phyloP scores from a whole-genome alignment of 805 yeast genomes.

The Kuraishia floccosa region DNA sequence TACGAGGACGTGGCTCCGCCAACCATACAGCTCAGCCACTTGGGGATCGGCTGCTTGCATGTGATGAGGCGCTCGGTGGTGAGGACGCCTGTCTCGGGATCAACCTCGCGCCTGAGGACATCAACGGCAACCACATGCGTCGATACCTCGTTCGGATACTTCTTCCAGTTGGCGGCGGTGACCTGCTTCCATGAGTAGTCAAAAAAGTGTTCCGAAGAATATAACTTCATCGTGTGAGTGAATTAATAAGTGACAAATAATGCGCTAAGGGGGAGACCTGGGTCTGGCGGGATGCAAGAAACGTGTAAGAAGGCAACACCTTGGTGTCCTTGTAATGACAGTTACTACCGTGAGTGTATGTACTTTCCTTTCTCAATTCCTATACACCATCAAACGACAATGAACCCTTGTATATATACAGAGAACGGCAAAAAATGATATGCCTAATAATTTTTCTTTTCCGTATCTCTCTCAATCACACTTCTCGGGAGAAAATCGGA shows the following conservation, averaged over 20 bases:
- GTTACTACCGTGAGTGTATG: too few relatives aligned
- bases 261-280: not conserved
- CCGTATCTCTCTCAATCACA: too few relatives aligned
- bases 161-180: constrained; percentile 93
- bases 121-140: constrained; percentile 94
- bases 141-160: constrained; percentile 90
- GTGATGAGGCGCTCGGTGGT: constrained; percentile 83
- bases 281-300: too few relatives aligned
- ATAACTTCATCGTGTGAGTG: constrained; percentile 59
- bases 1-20: constrained; percentile 68
- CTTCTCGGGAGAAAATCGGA: too few relatives aligned
- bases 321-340: too few relatives aligned
- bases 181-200: constrained; percentile 90
- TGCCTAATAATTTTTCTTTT: too few relatives aligned
- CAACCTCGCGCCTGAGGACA: constrained; percentile 63
- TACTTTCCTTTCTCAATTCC: too few relatives aligned
- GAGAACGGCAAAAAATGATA: too few relatives aligned
- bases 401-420: too few relatives aligned
- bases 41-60: constrained; percentile 78
- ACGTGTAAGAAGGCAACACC: too few relatives aligned
- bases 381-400: too few relatives aligned
- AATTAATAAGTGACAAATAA: not conserved
- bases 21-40: constrained; percentile 62
- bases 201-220: constrained; percentile 58
- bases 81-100: constrained; percentile 38